phyloP scores from a whole-genome alignment of 176 grass and related monocot genomes.

The Cenchrus americanus region DNA sequence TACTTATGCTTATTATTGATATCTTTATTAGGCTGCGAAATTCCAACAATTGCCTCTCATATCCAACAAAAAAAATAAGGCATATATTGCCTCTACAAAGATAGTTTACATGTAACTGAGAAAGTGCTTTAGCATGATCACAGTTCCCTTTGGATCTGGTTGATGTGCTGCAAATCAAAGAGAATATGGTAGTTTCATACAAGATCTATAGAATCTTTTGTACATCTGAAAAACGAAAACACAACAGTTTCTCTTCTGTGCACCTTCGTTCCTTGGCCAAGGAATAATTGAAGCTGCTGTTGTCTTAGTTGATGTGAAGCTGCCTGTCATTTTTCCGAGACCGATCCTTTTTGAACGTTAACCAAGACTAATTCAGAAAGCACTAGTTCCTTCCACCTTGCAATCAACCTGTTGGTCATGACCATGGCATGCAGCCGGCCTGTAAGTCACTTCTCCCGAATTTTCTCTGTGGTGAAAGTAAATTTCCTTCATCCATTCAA shows the following conservation, averaged over 20 bases:
- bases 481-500: too few species aligned
- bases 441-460: too few species aligned
- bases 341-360: too few species aligned
- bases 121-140: background rate
- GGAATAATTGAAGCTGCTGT: background rate
- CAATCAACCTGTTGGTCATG: too few species aligned
- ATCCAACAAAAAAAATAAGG: background rate
- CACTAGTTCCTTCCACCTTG: too few species aligned
- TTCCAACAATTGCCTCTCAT: background rate
- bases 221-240: background rate
- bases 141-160: background rate
- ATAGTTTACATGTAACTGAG: conserved; percentile 5
- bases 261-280: background rate
- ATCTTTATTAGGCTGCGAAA: background rate
- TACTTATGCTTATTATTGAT: background rate
- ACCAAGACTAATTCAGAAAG: too few species aligned
- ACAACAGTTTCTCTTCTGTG: background rate
- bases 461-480: too few species aligned
- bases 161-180: background rate
- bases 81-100: background rate
- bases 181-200: background rate
- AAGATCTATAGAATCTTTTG: background rate
- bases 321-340: too few species aligned
- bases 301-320: background rate
- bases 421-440: too few species aligned